Evolutionary conservation across 441 rosid genomes (phyloP).

Genomic region (Populus hybrid): DNA sequence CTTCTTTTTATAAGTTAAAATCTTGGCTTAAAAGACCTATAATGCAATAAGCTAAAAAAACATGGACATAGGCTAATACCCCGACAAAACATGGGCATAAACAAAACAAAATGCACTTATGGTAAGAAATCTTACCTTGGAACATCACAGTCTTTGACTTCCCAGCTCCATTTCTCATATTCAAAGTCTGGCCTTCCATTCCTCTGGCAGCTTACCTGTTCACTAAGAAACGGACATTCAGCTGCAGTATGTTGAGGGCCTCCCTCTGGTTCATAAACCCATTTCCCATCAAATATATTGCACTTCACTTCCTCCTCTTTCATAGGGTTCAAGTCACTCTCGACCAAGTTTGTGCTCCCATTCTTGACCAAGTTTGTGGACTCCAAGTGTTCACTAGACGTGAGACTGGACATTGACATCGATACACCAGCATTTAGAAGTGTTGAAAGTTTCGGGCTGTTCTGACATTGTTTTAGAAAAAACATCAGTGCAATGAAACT

Average conservation of each 20-base stretch:
- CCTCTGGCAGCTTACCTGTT: constrained; percentile 43
- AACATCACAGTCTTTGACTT: constrained; percentile 38
- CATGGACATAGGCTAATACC: too few species aligned
- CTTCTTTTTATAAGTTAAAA: too few species aligned
- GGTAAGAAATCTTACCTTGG: constrained; percentile 31
- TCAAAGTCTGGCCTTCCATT: constrained; percentile 44
- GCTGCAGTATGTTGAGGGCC: constrained; percentile 31
- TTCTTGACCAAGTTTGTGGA: background rate
- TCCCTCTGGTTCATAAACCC: constrained; percentile 41
- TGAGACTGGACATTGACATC: background rate
- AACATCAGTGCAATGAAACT: constrained; percentile 22
- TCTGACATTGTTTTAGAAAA: constrained; percentile 3
- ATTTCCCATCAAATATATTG: constrained; percentile 44
- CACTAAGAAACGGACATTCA: constrained; percentile 48
- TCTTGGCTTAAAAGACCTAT: too few species aligned
- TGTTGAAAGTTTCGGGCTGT: background rate
- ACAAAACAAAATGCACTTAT: background rate
- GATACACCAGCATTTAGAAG: constrained; percentile 3
- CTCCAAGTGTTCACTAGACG: background rate
- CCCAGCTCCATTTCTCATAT: constrained; percentile 58
- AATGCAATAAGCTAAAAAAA: too few species aligned
- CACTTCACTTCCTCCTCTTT: constrained; percentile 22
- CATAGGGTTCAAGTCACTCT: background rate
- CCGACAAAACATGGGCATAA: background rate
- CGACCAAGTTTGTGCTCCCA: background rate